Percentiles rank a stretch among this genome's conserved stretches.
phyloP scores from a whole-genome alignment of 2,329 filamentous ascomycete genomes.

The Talaromyces marneffei region DNA sequence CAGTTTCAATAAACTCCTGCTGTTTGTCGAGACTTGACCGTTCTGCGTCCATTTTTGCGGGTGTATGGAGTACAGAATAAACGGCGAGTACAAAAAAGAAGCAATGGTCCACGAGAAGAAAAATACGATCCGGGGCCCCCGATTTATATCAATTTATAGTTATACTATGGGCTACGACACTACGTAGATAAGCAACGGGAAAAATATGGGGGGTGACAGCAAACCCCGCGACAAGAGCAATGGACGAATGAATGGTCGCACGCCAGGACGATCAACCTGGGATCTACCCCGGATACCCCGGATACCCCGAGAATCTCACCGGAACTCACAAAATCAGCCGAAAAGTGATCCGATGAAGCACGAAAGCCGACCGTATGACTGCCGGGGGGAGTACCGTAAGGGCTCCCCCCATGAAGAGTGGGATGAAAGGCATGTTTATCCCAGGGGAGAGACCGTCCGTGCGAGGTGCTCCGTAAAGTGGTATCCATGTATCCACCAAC shows the following conservation, averaged over 20 bases:
- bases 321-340: neutral
- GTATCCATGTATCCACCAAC: neutral
- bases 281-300: neutral
- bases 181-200: neutral
- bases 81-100: neutral
- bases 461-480: too few relatives aligned
- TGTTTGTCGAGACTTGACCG: slow-evolving; percentile 3
- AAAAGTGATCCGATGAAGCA: neutral
- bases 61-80: neutral
- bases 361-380: neutral
- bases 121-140: neutral
- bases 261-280: neutral
- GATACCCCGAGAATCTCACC: neutral
- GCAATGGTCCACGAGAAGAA: neutral
- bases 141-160: neutral
- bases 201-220: neutral
- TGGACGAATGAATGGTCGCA: neutral
- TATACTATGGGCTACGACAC: too few relatives aligned
- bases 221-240: neutral
- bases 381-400: neutral
- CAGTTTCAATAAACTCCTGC: slow-evolving; percentile 1
- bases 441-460: too few relatives aligned
- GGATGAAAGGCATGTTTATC: neutral
- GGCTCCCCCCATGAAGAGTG: neutral
- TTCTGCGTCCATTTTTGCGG: slow-evolving; percentile 2